Evolutionary conservation across 768 basidiomycete species (phyloP).

Genomic region (Exidia glandulosa): DNA sequence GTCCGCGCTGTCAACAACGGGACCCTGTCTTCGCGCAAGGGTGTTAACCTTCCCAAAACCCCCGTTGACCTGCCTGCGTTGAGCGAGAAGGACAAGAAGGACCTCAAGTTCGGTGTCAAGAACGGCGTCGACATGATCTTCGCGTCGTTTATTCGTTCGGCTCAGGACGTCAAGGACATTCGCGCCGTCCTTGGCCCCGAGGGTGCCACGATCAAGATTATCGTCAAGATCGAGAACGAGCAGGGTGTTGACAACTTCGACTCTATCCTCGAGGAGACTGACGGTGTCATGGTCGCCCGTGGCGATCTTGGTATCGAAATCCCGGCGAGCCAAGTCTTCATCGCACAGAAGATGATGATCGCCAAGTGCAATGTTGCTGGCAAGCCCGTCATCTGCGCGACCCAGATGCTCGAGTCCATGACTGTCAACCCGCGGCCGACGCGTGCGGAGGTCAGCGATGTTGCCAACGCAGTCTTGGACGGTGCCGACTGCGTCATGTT

Average conservation of each 20-base stretch:
- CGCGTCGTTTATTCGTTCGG: slow-evolving; percentile 96
- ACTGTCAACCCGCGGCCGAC: slow-evolving; percentile 98
- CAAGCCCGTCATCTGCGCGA: slow-evolving; percentile 97
- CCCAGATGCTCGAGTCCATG: slow-evolving; percentile 99
- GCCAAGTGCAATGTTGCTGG: slow-evolving; percentile 97
- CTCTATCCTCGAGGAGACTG: slow-evolving; percentile 87
- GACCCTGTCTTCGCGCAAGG: slow-evolving; percentile 89
- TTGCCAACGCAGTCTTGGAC: slow-evolving; percentile 97
- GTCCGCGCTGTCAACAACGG: slow-evolving; percentile 90
- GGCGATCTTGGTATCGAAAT: slow-evolving; percentile 99
- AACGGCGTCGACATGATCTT: slow-evolving; percentile 99
- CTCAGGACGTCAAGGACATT: slow-evolving; percentile 88
- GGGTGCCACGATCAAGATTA: slow-evolving; percentile 94
- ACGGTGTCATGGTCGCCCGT: slow-evolving; percentile 99
- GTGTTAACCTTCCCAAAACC: slow-evolving; percentile 98
- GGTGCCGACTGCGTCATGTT: slow-evolving; percentile 99
- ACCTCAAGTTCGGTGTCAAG: slow-evolving; percentile 87
- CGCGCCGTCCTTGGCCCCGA: slow-evolving; percentile 88
- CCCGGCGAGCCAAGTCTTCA: slow-evolving; percentile 97
- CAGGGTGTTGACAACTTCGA: slow-evolving; percentile 99
- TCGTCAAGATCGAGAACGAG: slow-evolving; percentile 99
- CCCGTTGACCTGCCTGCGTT: slow-evolving; percentile 94
- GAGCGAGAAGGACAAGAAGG: slow-evolving; percentile 96
- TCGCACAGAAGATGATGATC: slow-evolving; percentile 99
- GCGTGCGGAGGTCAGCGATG: slow-evolving; percentile 97